Base-by-base conservation (phyloP, 805 yeast genomes). In the Candida sithepensis region DNA sequence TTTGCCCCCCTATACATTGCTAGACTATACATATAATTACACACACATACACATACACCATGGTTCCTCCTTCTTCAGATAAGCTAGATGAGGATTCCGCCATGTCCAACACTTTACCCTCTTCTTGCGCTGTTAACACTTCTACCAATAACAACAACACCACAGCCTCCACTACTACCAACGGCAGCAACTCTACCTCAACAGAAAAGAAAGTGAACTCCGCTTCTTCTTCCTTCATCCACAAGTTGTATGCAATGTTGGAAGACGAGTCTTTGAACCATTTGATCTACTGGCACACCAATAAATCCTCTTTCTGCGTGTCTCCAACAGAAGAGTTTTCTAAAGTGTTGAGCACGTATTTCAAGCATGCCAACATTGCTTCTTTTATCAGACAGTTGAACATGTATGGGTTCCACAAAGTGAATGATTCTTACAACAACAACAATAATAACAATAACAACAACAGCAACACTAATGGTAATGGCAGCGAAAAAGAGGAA, bases 181-280 rank as follows among this genome's bases (percentile, higher is more conserved):
- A 21, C 18, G 21, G 7, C 20, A 34, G 38, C 10, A 8, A 13
- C 24, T 45, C 38, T 20, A 16, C 16, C 24, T 16, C 43, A 39
- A 20, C 54, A 47, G n/a, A 53, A 49, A 36, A 55, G 50, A 40
- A 46, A 43, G 26, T 51, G 51, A 38, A 51, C 47, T 4, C 58
- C 70, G 69, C 20, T 13, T 41, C 76, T 60, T 45, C 65, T 7
- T 63, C 68, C 0, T 92, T 92, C 69, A 87, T 91, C 50, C 96
- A 91, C 67, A 92, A 92, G 63, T 77, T 92, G 22, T 91, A 88
- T 72, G 82, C 85, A 53, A 92, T 92, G 95, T 75, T 92, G 42
- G 96, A 91, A 57, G 97, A 92, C 61, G 71, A 72, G 2, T 67
- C 77, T 24, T 70, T 92, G 30, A 70, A 78, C 47, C 94, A 85